A percentile compares a stretch with the other conserved stretches of the same genome.
Evolutionary conservation across 2,329 filamentous ascomycete species (phyloP).

Genomic region (Pleochaeta shiraiana): DNA sequence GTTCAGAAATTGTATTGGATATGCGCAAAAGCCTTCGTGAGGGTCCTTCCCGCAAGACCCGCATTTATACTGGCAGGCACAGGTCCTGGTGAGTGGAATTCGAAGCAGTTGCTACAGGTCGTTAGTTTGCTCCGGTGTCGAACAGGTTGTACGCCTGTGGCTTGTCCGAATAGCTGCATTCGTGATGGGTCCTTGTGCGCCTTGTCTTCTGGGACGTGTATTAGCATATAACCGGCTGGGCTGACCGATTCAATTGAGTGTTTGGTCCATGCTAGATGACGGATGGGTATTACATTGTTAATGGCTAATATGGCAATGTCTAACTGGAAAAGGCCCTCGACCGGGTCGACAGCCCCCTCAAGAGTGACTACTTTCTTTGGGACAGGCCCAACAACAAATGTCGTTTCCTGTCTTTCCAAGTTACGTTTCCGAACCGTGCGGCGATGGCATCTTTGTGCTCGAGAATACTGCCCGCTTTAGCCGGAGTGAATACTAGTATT

Average conservation of each 20-base stretch:
- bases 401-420: not conserved
- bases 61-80: not conserved
- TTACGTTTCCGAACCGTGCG: not conserved
- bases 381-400: not conserved
- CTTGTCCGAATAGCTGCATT: no score
- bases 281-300: not conserved
- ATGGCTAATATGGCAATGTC: not conserved
- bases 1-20: not conserved
- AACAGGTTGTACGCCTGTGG: not conserved
- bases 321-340: not conserved
- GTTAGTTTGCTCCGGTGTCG: not conserved
- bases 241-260: no score
- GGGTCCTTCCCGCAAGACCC: not conserved
- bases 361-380: not conserved
- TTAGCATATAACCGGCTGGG: no score
- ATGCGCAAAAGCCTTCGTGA: not conserved
- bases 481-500: not conserved
- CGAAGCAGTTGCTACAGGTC: not conserved
- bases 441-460: not conserved
- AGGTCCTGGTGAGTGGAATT: not conserved
- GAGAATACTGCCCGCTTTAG: not conserved
- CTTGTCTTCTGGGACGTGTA: no score
- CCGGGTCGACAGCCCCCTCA: not conserved
- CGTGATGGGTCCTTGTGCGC: no score
- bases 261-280: no score